Evolutionary conservation across 2,329 filamentous ascomycete genomes (phyloP).

Genomic region (Tolypocladium album): DNA sequence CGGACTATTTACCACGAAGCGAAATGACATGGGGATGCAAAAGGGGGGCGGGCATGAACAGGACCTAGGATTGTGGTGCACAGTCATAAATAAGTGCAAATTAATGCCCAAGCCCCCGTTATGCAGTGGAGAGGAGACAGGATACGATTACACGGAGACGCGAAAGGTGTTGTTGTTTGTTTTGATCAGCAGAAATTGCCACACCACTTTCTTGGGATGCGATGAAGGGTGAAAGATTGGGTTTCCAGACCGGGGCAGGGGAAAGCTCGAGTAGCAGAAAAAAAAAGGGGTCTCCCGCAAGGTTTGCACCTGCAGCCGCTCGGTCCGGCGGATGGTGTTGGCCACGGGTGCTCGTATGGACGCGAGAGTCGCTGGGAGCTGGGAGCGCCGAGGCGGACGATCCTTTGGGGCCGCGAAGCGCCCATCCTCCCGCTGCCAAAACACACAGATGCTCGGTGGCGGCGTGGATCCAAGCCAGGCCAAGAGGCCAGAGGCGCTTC

Average conservation of each 20-base stretch:
- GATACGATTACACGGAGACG: background rate
- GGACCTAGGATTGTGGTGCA: background rate
- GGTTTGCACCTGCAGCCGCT: background rate
- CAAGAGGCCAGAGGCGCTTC: background rate
- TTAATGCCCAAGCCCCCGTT: constrained; percentile 1
- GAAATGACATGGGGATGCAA: constrained; percentile 15
- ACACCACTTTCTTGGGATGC: background rate
- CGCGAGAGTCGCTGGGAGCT: background rate
- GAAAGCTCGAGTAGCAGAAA: background rate
- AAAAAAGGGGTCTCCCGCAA: background rate
- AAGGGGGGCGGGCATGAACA: constrained; percentile 1
- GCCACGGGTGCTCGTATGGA: background rate
- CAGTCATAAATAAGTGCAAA: background rate
- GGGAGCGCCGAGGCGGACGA: background rate
- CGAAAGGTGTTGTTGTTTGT: constrained; percentile 16
- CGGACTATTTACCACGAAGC: constrained; percentile 12
- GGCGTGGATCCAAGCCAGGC: background rate
- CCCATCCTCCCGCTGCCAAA: constrained; percentile 1
- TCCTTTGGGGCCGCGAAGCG: background rate
- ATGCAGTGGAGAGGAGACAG: constrained; percentile 12
- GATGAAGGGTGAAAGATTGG: background rate
- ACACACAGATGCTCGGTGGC: background rate
- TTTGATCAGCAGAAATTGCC: constrained; percentile 16
- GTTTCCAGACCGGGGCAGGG: background rate
- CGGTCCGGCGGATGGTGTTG: background rate